A percentile compares a stretch with the other conserved stretches of the same genome.
These are phyloP conservation scores for Chaetomiaceae sp. DNA, from an alignment of 2,329 filamentous ascomycete genomes.

Conservation along the genomic window DNA sequence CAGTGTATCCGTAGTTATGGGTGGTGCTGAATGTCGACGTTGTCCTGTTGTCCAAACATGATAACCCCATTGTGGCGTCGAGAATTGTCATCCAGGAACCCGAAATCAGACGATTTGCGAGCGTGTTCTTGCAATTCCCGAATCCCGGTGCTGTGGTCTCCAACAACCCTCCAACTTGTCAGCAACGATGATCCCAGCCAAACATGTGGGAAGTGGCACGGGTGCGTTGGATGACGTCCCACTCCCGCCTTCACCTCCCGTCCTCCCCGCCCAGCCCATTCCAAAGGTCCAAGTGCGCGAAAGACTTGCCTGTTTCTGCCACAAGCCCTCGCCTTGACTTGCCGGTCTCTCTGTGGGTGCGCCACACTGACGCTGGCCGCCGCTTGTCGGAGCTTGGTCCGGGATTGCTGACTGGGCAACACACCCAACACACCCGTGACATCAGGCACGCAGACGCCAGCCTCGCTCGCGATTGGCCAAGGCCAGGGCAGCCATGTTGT, in stretches of 20 bases:
- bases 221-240: neutral
- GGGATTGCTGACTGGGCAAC: no score
- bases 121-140: neutral
- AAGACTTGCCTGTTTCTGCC: slow-evolving; percentile 6
- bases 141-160: neutral
- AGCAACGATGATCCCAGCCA: slow-evolving; percentile 1
- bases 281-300: neutral
- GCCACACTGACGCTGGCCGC: no score
- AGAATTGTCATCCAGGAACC: neutral
- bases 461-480: no score
- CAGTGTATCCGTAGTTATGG: no score
- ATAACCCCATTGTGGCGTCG: slow-evolving; percentile 2
- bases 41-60: no score
- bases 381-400: neutral
- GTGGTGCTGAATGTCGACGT: no score
- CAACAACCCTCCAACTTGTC: neutral
- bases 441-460: slow-evolving; percentile 6
- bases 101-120: no score
- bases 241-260: neutral
- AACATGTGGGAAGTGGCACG: neutral
- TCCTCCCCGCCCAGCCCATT: no score
- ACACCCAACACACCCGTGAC: no score
- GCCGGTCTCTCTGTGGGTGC: neutral
- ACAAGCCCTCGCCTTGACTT: neutral
- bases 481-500: no score